phyloP scores from a whole-genome alignment of 768 basidiomycete species.

The Suillus americanus region DNA sequence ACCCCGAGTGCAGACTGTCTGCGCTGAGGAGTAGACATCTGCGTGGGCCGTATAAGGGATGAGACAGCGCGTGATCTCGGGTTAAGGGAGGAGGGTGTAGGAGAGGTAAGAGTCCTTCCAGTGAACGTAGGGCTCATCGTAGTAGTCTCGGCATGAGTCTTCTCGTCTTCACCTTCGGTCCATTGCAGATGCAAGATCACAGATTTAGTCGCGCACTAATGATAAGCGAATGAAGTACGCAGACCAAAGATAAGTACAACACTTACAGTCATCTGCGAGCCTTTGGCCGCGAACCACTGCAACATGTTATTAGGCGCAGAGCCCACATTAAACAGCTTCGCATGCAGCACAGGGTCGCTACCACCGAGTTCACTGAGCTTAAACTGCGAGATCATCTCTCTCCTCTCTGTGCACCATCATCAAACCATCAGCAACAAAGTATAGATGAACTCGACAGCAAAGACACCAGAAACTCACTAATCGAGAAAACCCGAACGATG shows the following conservation, averaged over 20 bases:
- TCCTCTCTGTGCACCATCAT: slow-evolving; percentile 41
- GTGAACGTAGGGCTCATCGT: slow-evolving; percentile 26
- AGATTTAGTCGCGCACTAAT: slow-evolving; percentile 84
- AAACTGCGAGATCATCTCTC: slow-evolving; percentile 93
- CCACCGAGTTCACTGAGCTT: slow-evolving; percentile 77
- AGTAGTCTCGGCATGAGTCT: slow-evolving; percentile 14
- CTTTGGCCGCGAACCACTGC: slow-evolving; percentile 93
- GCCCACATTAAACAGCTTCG: slow-evolving; percentile 76
- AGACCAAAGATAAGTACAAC: neutral
- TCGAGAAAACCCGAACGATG: slow-evolving; percentile 87
- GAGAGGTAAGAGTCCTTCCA: slow-evolving; percentile 25
- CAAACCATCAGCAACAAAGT: slow-evolving; percentile 27
- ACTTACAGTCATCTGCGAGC: slow-evolving; percentile 84
- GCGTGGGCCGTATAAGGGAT: slow-evolving; percentile 53
- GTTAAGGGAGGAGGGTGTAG: slow-evolving; percentile 23
- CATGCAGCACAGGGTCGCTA: slow-evolving; percentile 61
- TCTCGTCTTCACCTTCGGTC: slow-evolving; percentile 60
- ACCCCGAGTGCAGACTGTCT: slow-evolving; percentile 28
- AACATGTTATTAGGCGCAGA: slow-evolving; percentile 84
- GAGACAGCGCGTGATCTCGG: slow-evolving; percentile 49
- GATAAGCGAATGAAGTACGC: neutral
- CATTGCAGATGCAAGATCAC: slow-evolving; percentile 84
- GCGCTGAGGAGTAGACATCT: slow-evolving; percentile 45
- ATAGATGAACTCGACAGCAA: neutral
- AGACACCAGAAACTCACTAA: slow-evolving; percentile 52